Conservation (phyloP, 2,329 filamentous ascomycete genomes). For the Kalmusia sp. region DNA sequence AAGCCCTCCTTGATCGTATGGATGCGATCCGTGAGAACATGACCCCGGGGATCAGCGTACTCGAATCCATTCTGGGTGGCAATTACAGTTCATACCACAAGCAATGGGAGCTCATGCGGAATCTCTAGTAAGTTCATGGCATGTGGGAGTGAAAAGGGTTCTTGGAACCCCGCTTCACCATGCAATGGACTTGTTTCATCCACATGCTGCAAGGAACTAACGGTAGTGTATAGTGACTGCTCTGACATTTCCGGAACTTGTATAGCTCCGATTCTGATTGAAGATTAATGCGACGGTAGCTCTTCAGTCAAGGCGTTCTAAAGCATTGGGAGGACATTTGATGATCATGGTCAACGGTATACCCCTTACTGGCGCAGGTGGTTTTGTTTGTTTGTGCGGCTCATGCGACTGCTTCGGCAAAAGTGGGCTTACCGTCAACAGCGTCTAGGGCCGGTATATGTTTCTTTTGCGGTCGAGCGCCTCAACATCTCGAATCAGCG, state of each 20-base stretch:
- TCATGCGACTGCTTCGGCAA: slow-evolving; percentile 11
- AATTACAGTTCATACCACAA: slow-evolving; percentile 77
- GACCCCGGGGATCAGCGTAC: slow-evolving; percentile 60
- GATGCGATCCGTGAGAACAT: slow-evolving; percentile 24
- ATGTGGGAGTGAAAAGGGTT: slow-evolving; percentile 12
- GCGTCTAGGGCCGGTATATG: slow-evolving; percentile 6
- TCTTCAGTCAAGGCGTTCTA: not conserved
- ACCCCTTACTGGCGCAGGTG: slow-evolving; percentile 13
- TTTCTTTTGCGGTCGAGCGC: slow-evolving; percentile 2
- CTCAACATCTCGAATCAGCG: not conserved
- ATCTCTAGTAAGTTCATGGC: slow-evolving; percentile 33
- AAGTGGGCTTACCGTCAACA: slow-evolving; percentile 11
- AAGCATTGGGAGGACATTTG: not conserved
- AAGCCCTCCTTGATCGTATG: slow-evolving; percentile 61
- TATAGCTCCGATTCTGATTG: not conserved
- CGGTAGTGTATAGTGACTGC: not conserved
- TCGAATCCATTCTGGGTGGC: slow-evolving; percentile 75
- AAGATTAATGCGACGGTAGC: too few species aligned
- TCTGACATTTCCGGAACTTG: not conserved
- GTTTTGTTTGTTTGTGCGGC: slow-evolving; percentile 3
- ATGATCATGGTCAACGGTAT: slow-evolving; percentile 15
- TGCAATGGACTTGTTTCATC: not conserved
- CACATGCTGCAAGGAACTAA: not conserved
- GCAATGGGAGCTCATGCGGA: slow-evolving; percentile 69
- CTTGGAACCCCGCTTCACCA: not conserved